Conservation (phyloP, 306 rosid species). For the Cucurbita pepo region DNA sequence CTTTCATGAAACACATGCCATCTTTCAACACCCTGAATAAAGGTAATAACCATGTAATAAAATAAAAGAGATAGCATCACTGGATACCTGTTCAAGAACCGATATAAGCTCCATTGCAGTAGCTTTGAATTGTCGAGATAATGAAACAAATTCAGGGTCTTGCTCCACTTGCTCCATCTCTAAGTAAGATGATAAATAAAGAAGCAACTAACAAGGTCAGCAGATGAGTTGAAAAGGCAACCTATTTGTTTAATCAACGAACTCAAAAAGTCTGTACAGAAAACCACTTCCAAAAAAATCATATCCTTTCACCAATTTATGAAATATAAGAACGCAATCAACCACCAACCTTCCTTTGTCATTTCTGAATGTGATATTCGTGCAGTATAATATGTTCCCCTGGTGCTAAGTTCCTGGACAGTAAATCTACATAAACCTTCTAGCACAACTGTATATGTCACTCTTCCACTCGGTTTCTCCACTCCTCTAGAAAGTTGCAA, state of each 20-base stretch:
- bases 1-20: not conserved
- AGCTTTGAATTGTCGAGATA: constrained; percentile 90
- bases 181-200: constrained; percentile 24
- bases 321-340: not conserved
- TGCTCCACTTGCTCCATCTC: constrained; percentile 97
- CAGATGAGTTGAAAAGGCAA: constrained; percentile 14
- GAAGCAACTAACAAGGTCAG: constrained; percentile 25
- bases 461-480: constrained; percentile 98
- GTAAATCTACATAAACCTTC: constrained; percentile 95
- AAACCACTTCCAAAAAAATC: constrained; percentile 1
- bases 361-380: constrained; percentile 81
- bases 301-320: not conserved
- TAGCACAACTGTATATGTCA: constrained; percentile 84
- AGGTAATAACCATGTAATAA: not conserved
- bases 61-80: not conserved
- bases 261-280: not conserved
- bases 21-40: not conserved
- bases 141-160: constrained; percentile 63
- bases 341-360: constrained; percentile 57
- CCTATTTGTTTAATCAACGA: not conserved
- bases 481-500: constrained; percentile 95
- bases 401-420: constrained; percentile 84
- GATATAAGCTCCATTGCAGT: constrained; percentile 85
- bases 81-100: constrained; percentile 88
- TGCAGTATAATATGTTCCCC: constrained; percentile 93